Evolutionary conservation across 306 rosid genomes (phyloP), one percentile per base, ranked within the genome.

Genomic region (Leucaena leucocephala): DNA sequence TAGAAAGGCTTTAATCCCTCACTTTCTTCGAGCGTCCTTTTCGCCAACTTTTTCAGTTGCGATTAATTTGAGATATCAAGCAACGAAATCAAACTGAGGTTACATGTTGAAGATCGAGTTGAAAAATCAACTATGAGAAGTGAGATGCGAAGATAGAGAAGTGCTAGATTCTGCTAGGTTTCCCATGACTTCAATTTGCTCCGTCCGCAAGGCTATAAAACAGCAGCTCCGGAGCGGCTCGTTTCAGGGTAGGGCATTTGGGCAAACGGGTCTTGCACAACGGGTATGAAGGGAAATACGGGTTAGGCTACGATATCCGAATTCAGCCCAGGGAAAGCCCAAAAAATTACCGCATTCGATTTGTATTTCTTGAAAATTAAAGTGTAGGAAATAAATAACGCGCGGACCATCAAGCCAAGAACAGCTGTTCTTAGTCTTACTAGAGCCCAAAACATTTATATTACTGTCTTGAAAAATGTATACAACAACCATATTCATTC

Each of bases 1-100:
- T 91, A 40, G 97, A 90, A 48, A 92, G 90, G 88, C 90, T 27
- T 89, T 89, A 55, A 92, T 94, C 4, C 27, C 27, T 27, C 27
- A 27, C 27, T 27, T 27, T 27, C 27, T 27, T 27, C 27, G 27
- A 27, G 27, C 27, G 98, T 97, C 98, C 91, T 95, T 88, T 90
- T 79, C 63, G 54, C 44, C 8, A 16, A 46, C 61, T 7, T 78
- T 4, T 8, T 21, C 6, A 8, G 1, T 75, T 62, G 33, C 14
- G 17, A 68, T 74, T 49, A 8, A 62, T 45, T 40, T 49, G 55
- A 49, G 19, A 4, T 61, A 39, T 38, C 9, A 42, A 17, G 80
- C 46, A 35, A 72, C 27, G 2, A 19, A 21, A 19, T 19, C 62
- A 38, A 14, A 11, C 38, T 3, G n/a, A 8, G 35, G 66, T 49